Evolutionary conservation across 2,329 filamentous ascomycete species (phyloP), one percentile per base, ranked within the genome.

Genomic region (Tolypocladium tundrense): DNA sequence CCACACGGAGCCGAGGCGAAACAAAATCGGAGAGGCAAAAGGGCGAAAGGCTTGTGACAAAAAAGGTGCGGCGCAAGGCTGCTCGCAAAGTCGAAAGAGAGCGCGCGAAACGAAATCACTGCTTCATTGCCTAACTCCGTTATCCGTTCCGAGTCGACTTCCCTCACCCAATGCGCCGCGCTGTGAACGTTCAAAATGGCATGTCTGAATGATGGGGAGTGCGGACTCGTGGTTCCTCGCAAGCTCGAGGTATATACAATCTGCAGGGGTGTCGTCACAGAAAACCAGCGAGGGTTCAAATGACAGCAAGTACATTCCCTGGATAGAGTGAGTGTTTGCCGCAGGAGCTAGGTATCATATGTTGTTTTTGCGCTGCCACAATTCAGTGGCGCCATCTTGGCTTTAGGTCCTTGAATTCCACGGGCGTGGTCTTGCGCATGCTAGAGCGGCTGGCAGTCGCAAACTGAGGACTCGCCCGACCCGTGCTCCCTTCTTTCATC

Each of bases 391-490:
- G 74, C 81, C 81, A 84, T 59, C 76, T 75, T 16, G 80, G 81
- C 65, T 76, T 80, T 54, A 60, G 63, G 50, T 78, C 77, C 60
- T 73, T 76, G 1, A 65, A 54, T 33, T 75, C 68, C n/a, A 62
- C 59, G 3, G 67, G 60, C 41, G 64, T 73, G 54, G 70, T 69
- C 63, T 72, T 73, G 45, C 72, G 70, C 70, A 79, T 77, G 14
- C 74, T 74, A 40, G 66, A 69, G n/a, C 77, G 72, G 6, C 79
- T 75, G 5, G 76, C 74, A 0, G 77, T 72, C 1, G 77, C 54
- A 31, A 78, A 72, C 56, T 79, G 76, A 5, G 81, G 79, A 56
- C 76, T 82, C 43, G 75, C 72, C 21, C 79, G 73, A 6, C 81
- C 81, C 16, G 71, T 72, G 21, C 72, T 65, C 33, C 68, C 68